phyloP scores from a whole-genome alignment of 2,329 filamentous ascomycete genomes.

The Magnaporthales sp. region DNA sequence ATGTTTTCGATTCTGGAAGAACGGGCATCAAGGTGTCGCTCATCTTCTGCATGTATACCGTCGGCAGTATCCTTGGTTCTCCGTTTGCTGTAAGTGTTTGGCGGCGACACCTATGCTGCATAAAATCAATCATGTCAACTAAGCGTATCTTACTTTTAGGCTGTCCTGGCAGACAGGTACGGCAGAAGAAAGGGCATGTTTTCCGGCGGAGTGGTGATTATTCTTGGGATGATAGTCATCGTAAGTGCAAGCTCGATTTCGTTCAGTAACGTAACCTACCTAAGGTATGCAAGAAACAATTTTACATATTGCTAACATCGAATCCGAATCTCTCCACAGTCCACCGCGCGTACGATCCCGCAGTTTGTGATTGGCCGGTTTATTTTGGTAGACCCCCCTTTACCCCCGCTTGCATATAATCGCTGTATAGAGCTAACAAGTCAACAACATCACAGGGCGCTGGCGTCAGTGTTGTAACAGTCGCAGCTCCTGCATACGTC shows the following conservation, averaged over 20 bases:
- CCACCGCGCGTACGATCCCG: conserved; percentile 24
- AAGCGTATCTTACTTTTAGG: conserved; percentile 11
- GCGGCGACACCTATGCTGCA: too few relatives aligned
- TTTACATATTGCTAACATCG: too few relatives aligned
- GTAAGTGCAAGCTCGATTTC: not conserved
- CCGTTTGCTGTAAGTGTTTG: conserved; percentile 50
- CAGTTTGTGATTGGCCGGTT: conserved; percentile 38
- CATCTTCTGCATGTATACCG: conserved; percentile 37
- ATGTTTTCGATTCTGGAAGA: conserved; percentile 27
- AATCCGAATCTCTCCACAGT: not conserved
- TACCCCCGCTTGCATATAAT: conserved; percentile 11
- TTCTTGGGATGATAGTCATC: conserved; percentile 33
- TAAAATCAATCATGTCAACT: too few relatives aligned
- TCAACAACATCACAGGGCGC: too few relatives aligned
- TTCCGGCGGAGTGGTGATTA: conserved; percentile 31
- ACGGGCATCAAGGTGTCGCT: conserved; percentile 30
- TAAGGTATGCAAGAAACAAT: too few relatives aligned
- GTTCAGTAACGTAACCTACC: too few relatives aligned
- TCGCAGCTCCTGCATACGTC: conserved; percentile 37
- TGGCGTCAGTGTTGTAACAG: too few relatives aligned
- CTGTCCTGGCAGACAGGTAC: conserved; percentile 32
- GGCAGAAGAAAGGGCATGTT: conserved; percentile 39
- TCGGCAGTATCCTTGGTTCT: conserved; percentile 89
- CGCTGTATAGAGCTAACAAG: too few relatives aligned
- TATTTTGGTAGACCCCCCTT: conserved; percentile 22